Evolutionary conservation across 148 eudicot species (phyloP).

Genomic region (Vaccinium myrtillus): DNA sequence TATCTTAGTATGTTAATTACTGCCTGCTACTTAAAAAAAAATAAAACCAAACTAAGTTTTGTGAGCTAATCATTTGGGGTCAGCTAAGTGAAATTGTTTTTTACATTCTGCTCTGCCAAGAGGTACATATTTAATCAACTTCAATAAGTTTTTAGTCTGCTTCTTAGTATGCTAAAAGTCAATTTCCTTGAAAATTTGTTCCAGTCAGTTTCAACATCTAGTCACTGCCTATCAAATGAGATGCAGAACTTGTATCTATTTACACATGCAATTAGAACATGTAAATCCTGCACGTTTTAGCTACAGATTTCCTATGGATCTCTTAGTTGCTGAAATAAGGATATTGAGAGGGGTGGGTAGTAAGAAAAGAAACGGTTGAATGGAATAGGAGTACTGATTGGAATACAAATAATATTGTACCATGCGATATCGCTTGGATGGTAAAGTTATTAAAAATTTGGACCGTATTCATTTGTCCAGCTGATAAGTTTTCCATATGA

Average conservation of each 20-base stretch:
- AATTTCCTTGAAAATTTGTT: neutral
- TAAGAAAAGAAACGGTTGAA: neutral
- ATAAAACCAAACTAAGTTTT: neutral
- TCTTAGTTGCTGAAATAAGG: neutral
- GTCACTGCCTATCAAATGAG: neutral
- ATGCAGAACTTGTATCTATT: neutral
- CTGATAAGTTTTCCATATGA: slow-evolving; percentile 6
- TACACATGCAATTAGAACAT: neutral
- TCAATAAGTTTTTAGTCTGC: no score
- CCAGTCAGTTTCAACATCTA: neutral
- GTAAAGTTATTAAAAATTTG: neutral
- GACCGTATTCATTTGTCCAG: neutral
- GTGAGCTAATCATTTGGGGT: no score
- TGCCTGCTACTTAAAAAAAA: neutral
- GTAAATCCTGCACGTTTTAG: neutral
- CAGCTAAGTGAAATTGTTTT: no score
- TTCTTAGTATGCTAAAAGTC: neutral
- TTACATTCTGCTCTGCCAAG: no score
- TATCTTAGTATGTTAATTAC: neutral
- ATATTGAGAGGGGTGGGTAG: neutral
- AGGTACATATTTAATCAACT: no score
- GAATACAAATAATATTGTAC: neutral
- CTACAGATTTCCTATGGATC: neutral
- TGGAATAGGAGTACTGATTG: neutral
- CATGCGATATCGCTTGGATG: neutral